Conservation (phyloP, 805 yeast genomes). For the Danielia reshetovae region DNA sequence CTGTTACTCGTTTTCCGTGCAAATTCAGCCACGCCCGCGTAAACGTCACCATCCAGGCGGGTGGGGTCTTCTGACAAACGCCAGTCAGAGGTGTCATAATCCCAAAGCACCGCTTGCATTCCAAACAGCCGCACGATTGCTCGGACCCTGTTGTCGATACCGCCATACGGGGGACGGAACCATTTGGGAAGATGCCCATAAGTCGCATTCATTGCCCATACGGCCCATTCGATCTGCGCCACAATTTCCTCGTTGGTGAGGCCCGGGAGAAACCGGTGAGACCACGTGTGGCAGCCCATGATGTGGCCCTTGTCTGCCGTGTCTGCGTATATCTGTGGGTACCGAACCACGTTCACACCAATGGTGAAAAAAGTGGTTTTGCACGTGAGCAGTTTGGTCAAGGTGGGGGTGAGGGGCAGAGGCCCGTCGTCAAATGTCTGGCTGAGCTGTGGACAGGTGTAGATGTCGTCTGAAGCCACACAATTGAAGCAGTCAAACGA, state of each 20-base stretch:
- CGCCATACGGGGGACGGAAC: constrained; percentile 97
- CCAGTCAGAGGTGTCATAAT: constrained; percentile 91
- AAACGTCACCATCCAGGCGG: constrained; percentile 30
- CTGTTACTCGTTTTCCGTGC: constrained; percentile 19
- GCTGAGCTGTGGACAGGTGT: constrained; percentile 66
- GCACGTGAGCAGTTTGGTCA: constrained; percentile 47
- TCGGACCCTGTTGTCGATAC: constrained; percentile 82
- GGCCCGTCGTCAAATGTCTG: constrained; percentile 98
- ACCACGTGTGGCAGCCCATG: constrained; percentile 89
- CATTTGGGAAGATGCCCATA: constrained; percentile 82
- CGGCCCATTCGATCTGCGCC: constrained; percentile 91
- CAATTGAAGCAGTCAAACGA: constrained; percentile 87
- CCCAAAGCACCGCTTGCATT: constrained; percentile 87
- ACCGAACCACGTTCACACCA: constrained; percentile 74
- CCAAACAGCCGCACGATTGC: constrained; percentile 79
- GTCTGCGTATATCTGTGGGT: constrained; percentile 66
- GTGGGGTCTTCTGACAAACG: not conserved
- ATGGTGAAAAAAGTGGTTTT: constrained; percentile 80
- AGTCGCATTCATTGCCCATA: constrained; percentile 98
- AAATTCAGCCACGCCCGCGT: constrained; percentile 56
- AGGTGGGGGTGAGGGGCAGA: constrained; percentile 58
- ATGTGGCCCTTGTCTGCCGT: constrained; percentile 66
- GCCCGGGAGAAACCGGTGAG: constrained; percentile 79
- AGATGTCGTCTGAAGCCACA: constrained; percentile 69
- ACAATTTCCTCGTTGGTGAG: constrained; percentile 75